Evolutionary conservation across 1,284 basidiomycete genomes (phyloP).

Genomic region (Stereum hirsutum): DNA sequence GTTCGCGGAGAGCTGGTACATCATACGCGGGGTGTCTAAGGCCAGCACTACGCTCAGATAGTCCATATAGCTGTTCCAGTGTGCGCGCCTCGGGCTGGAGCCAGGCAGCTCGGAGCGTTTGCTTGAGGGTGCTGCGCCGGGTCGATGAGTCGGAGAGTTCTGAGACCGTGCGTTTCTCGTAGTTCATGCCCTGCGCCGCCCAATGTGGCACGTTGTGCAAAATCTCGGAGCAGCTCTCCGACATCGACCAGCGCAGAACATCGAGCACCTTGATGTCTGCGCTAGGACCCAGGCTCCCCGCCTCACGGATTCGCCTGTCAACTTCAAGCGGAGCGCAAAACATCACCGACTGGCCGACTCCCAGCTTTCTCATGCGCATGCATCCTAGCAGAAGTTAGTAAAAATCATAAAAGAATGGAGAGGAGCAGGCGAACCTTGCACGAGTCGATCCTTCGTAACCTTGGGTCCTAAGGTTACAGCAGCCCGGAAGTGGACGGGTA

Average conservation of each 20-base stretch:
- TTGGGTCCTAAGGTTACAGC: slow-evolving; percentile 45
- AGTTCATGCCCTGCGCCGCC: slow-evolving; percentile 38
- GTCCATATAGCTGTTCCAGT: slow-evolving; percentile 28
- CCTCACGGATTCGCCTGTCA: slow-evolving; percentile 28
- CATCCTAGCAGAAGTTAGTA: slow-evolving; percentile 31
- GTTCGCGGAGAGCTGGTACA: slow-evolving; percentile 17
- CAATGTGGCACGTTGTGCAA: slow-evolving; percentile 30
- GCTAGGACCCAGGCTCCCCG: slow-evolving; percentile 9
- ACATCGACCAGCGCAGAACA: slow-evolving; percentile 36
- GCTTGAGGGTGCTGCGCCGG: background rate
- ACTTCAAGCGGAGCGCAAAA: slow-evolving; percentile 42
- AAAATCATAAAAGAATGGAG: too few species aligned
- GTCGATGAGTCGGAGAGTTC: slow-evolving; percentile 18
- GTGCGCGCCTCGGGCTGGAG: slow-evolving; percentile 28
- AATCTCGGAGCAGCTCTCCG: slow-evolving; percentile 35
- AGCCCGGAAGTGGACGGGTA: slow-evolving; percentile 34
- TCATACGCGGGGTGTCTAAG: background rate
- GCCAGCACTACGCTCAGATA: background rate
- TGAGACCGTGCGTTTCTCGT: slow-evolving; percentile 21
- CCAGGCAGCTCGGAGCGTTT: too few species aligned
- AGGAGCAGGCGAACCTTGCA: too few species aligned
- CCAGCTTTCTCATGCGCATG: slow-evolving; percentile 42
- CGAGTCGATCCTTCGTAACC: slow-evolving; percentile 43
- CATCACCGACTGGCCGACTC: slow-evolving; percentile 36
- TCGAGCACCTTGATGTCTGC: slow-evolving; percentile 19